Conservation (phyloP, 352 stramenopile genomes). For the Phytophthora cactorum region DNA sequence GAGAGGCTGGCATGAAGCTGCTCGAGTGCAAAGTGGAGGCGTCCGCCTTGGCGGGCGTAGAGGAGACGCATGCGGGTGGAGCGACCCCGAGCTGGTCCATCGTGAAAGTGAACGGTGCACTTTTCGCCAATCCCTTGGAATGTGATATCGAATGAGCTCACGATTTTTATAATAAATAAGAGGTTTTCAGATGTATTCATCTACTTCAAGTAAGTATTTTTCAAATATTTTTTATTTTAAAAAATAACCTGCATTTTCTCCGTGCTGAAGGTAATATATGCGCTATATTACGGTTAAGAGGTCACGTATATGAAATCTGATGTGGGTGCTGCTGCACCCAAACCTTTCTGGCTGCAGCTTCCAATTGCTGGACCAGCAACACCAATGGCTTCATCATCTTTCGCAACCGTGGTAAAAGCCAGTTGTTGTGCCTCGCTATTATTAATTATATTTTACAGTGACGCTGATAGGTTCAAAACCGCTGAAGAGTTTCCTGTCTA, state of each 20-base stretch:
- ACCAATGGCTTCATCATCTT: no score
- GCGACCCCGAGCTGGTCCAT: background rate
- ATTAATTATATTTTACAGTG: no score
- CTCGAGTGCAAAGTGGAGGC: conserved; percentile 7
- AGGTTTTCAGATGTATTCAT: background rate
- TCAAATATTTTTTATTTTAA: no score
- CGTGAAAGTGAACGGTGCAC: background rate
- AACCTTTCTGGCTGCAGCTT: no score
- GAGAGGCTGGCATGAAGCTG: conserved; percentile 21
- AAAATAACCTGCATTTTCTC: no score
- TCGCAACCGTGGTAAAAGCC: conserved; percentile 8
- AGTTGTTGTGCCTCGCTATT: conserved; percentile 3
- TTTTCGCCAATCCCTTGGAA: background rate
- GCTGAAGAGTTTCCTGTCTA: background rate
- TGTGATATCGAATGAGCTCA: background rate
- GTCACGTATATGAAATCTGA: no score
- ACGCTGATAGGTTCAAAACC: conserved; percentile 5
- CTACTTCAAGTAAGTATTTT: no score
- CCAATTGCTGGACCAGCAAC: no score
- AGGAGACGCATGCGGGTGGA: background rate
- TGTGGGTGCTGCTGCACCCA: no score
- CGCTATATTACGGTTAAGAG: no score
- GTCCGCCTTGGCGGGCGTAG: background rate
- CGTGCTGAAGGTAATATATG: no score
- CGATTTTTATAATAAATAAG: background rate